Evolutionary conservation across 345 rosid genomes (phyloP).

Genomic region (Sisymbrium irio): DNA sequence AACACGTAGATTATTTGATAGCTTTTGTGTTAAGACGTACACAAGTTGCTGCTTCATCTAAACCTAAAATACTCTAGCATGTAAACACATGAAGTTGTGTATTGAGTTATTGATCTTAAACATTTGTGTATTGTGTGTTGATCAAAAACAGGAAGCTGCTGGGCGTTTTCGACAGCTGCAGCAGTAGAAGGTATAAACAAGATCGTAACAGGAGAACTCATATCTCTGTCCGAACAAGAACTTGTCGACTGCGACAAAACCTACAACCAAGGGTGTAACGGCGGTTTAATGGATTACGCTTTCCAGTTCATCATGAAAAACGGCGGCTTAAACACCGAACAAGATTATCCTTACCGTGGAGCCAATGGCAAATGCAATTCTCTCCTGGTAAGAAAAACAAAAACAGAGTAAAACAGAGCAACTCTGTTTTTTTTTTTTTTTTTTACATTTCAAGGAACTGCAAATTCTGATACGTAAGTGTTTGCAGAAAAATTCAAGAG

Average conservation of each 20-base stretch:
- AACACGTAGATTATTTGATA: background rate
- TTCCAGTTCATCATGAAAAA: slow-evolving; percentile 81
- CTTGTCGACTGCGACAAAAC: slow-evolving; percentile 82
- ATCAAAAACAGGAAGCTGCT: slow-evolving; percentile 75
- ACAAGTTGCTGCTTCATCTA: background rate
- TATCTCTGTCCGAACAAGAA: slow-evolving; percentile 82
- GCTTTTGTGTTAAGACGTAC: background rate
- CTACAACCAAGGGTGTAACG: slow-evolving; percentile 77
- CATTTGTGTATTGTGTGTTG: background rate
- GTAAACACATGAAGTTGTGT: background rate
- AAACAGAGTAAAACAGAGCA: slow-evolving; percentile 13
- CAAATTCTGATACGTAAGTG: background rate
- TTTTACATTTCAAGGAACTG: background rate
- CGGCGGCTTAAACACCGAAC: slow-evolving; percentile 79
- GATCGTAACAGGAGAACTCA: slow-evolving; percentile 75
- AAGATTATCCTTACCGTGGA: slow-evolving; percentile 73
- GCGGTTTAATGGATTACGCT: slow-evolving; percentile 97
- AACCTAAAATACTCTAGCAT: background rate
- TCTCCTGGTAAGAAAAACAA: slow-evolving; percentile 39
- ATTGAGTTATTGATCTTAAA: background rate
- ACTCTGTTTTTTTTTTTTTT: background rate
- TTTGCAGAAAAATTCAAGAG: slow-evolving; percentile 60
- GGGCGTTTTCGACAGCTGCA: slow-evolving; percentile 95
- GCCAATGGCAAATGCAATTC: slow-evolving; percentile 52
- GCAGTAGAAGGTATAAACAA: slow-evolving; percentile 91